These are phyloP conservation scores for Candida morakotiae DNA, from an alignment of 805 yeast genomes.

Conservation along the genomic window DNA sequence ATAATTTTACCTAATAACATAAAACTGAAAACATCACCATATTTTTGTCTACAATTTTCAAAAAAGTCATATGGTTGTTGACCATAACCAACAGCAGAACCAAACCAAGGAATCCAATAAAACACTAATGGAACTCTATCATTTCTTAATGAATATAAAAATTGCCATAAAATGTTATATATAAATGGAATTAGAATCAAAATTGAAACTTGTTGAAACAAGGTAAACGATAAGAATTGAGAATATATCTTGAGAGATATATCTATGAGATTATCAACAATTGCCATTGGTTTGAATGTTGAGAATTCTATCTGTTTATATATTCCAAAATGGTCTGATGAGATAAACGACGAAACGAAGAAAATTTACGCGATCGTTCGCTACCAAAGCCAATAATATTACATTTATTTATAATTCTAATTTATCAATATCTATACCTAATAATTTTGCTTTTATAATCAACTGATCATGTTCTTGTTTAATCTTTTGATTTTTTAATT, in stretches of 20 bases:
- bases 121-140: slow-evolving; percentile 89
- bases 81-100: slow-evolving; percentile 86
- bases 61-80: slow-evolving; percentile 92
- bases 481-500: slow-evolving; percentile 51
- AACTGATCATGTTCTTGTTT: slow-evolving; percentile 51
- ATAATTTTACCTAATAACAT: slow-evolving; percentile 83
- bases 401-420: not conserved
- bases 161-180: slow-evolving; percentile 63
- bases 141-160: slow-evolving; percentile 62
- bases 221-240: slow-evolving; percentile 21
- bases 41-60: slow-evolving; percentile 66
- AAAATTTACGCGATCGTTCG: not conserved
- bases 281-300: slow-evolving; percentile 16
- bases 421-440: slow-evolving; percentile 22
- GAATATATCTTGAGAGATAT: slow-evolving; percentile 5
- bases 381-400: not conserved
- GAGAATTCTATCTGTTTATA: not conserved
- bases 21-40: slow-evolving; percentile 93
- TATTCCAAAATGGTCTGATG: not conserved
- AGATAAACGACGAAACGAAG: not conserved
- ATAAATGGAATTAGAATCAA: slow-evolving; percentile 53
- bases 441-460: slow-evolving; percentile 28
- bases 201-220: slow-evolving; percentile 26
- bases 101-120: slow-evolving; percentile 94
- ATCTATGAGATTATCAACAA: slow-evolving; percentile 15